phyloP scores from a whole-genome alignment of 106 monocot genomes.

The Agapanthus africanus region DNA sequence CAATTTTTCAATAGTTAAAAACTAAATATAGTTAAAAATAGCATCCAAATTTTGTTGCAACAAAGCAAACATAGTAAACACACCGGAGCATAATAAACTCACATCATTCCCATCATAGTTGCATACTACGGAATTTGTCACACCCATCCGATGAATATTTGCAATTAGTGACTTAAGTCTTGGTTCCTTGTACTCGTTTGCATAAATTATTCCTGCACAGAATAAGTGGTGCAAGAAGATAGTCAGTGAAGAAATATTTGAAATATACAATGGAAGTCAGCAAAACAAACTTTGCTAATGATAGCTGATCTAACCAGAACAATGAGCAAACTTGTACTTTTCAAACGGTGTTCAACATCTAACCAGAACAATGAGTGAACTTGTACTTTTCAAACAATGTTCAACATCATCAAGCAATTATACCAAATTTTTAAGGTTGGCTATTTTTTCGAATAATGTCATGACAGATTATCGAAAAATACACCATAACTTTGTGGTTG shows the following conservation, averaged over 20 bases:
- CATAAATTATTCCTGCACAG: conserved; percentile 78
- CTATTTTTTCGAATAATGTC: not conserved
- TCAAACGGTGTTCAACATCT: no score
- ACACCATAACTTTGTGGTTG: not conserved
- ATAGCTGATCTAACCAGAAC: no score
- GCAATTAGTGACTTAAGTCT: conserved; percentile 70
- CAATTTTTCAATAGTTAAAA: not conserved
- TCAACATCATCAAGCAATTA: no score
- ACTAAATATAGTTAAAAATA: not conserved
- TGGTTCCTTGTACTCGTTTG: conserved; percentile 79
- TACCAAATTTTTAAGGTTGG: no score
- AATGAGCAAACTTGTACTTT: no score
- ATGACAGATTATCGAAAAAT: not conserved
- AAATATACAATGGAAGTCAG: no score
- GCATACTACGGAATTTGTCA: conserved; percentile 82
- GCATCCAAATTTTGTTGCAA: not conserved
- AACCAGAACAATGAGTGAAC: no score
- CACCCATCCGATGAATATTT: conserved; percentile 94
- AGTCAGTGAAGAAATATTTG: no score
- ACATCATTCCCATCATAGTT: conserved; percentile 99
- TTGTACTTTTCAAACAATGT: no score
- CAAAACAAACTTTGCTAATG: no score
- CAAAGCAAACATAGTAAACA: not conserved
- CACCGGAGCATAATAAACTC: conserved; percentile 15
- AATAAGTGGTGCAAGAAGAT: no score